phyloP scores from a whole-genome alignment of 2,329 filamentous ascomycete species.

The Grosmannia huntii region DNA sequence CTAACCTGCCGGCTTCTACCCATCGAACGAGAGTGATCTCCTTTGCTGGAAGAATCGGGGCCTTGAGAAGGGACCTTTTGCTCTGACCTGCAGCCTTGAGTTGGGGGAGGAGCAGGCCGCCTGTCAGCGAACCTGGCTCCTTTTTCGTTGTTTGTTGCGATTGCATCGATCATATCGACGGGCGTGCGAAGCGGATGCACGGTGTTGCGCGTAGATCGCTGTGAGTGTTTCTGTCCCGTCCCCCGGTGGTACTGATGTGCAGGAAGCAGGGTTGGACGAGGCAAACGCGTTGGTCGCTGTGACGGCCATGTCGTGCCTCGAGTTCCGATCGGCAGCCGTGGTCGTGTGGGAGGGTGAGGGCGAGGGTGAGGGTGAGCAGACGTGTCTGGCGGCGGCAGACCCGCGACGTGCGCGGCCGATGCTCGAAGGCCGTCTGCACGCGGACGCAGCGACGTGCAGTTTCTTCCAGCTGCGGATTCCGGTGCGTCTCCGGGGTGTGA shows the following conservation, averaged over 20 bases:
- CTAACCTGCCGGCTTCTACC: background rate
- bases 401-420: background rate
- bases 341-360: background rate
- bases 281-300: no score
- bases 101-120: background rate
- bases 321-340: background rate
- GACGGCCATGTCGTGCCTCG: background rate
- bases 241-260: background rate
- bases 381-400: background rate
- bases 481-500: background rate
- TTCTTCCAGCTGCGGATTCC: background rate
- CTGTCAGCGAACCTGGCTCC: background rate
- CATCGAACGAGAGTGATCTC: background rate
- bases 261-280: background rate
- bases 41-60: background rate
- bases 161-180: background rate
- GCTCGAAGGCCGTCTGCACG: background rate
- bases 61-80: background rate
- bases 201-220: background rate
- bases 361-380: background rate
- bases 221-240: background rate
- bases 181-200: background rate
- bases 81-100: background rate
- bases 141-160: background rate
- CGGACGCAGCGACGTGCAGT: background rate